These are phyloP conservation scores for Daedalea quercina DNA, from an alignment of 768 basidiomycete genomes.

Conservation along the genomic window DNA sequence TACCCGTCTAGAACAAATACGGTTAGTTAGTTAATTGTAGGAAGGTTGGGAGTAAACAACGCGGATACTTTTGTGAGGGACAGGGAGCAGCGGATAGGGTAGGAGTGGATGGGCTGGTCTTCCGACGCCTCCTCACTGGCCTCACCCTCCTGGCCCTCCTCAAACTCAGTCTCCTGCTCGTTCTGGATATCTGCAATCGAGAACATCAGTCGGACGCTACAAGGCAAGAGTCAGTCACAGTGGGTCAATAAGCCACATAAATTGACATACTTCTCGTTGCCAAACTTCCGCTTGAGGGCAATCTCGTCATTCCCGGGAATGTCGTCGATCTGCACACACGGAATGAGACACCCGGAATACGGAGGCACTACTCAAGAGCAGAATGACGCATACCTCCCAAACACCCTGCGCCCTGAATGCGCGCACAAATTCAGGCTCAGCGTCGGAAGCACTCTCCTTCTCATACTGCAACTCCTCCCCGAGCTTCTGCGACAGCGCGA, in stretches of 20 bases:
- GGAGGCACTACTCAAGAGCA: neutral
- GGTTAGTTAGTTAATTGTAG: neutral
- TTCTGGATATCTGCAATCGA: conserved; percentile 82
- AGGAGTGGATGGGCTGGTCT: conserved; percentile 35
- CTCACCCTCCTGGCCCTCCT: conserved; percentile 32
- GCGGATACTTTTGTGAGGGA: conserved; percentile 73
- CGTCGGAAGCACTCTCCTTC: conserved; percentile 44
- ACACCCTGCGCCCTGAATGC: conserved; percentile 65
- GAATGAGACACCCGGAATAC: neutral
- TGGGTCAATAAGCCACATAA: neutral
- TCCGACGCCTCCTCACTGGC: conserved; percentile 30
- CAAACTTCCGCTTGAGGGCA: conserved; percentile 73
- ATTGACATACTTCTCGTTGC: conserved; percentile 74
- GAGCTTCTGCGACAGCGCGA: conserved; percentile 67
- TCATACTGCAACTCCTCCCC: conserved; percentile 85
- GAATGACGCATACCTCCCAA: conserved; percentile 56
- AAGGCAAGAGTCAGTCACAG: neutral
- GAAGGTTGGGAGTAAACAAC: neutral
- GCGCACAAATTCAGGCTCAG: conserved; percentile 70
- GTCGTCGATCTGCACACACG: conserved; percentile 54
- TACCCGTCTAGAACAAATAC: conserved; percentile 31
- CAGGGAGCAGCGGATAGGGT: conserved; percentile 74
- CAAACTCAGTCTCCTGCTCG: conserved; percentile 30
- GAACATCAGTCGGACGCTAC: conserved; percentile 84
- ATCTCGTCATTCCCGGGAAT: conserved; percentile 74